Percentiles rank a stretch among this genome's conserved stretches.
These are phyloP conservation scores for Nicotiana tabacum DNA, from an alignment of 257 asterid species.

Conservation along the genomic window DNA sequence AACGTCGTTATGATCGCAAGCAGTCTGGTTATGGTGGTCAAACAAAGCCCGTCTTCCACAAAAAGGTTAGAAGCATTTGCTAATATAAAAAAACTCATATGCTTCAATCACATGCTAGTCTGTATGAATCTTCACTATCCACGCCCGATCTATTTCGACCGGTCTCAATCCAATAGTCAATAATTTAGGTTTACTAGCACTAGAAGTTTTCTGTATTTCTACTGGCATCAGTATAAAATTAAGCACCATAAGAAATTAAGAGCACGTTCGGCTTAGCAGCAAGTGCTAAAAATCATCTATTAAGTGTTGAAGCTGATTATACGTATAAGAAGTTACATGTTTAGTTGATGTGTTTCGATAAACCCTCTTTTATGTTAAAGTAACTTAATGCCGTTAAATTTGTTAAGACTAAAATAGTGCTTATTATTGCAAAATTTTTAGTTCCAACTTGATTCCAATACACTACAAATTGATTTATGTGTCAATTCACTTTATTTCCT, in stretches of 20 bases:
- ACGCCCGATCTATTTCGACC: background rate
- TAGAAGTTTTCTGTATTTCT: background rate
- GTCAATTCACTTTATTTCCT: too few relatives aligned
- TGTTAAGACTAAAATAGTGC: background rate
- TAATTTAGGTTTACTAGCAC: background rate
- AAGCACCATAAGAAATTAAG: too few relatives aligned
- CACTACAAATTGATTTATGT: background rate
- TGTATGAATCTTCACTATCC: background rate
- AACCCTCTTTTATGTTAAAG: background rate
- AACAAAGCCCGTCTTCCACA: background rate
- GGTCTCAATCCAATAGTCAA: background rate
- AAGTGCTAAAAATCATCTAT: background rate
- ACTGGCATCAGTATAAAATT: too few relatives aligned
- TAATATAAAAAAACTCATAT: background rate
- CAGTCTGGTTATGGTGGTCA: conserved; percentile 8
- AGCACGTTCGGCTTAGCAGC: background rate
- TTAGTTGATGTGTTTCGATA: background rate
- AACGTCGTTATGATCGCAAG: conserved; percentile 13
- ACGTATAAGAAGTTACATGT: background rate
- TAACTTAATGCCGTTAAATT: background rate
- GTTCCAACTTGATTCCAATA: background rate
- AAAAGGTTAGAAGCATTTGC: background rate
- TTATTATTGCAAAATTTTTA: background rate
- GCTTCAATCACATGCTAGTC: background rate
- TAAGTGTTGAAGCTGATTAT: background rate